Percentiles rank a stretch among this genome's conserved stretches.
phyloP scores from a whole-genome alignment of 352 stramenopile species.

The Globisporangium nodosum region DNA sequence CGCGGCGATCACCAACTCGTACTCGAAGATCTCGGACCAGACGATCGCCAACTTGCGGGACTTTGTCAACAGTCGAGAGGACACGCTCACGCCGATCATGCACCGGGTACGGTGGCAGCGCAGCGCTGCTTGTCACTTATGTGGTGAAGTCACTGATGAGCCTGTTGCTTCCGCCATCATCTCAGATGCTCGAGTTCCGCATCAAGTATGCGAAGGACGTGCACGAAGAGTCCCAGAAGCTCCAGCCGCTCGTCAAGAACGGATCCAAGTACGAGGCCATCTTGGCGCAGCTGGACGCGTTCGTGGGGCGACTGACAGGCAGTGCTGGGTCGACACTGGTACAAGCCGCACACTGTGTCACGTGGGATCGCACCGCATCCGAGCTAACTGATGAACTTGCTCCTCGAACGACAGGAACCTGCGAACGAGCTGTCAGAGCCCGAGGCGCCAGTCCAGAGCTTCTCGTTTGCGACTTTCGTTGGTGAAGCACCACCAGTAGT shows the following conservation, averaged over 20 bases:
- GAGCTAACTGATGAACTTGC: too few species aligned
- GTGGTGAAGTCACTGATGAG: too few species aligned
- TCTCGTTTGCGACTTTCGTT: constrained; percentile 67
- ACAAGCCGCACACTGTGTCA: too few species aligned
- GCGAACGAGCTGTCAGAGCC: neutral
- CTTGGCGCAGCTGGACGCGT: constrained; percentile 35
- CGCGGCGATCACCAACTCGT: constrained; percentile 50
- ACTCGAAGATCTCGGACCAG: constrained; percentile 56
- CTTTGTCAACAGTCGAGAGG: constrained; percentile 56
- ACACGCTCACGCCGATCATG: constrained; percentile 55
- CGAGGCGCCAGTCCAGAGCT: constrained; percentile 28
- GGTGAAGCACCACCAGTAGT: constrained; percentile 24
- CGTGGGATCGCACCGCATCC: too few species aligned
- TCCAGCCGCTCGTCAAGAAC: constrained; percentile 45
- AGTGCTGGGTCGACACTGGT: too few species aligned
- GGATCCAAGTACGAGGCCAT: constrained; percentile 32
- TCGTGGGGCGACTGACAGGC: constrained; percentile 20
- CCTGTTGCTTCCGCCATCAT: too few species aligned
- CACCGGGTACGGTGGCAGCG: constrained; percentile 26
- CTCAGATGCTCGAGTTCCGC: constrained; percentile 53
- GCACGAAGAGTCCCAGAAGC: constrained; percentile 40
- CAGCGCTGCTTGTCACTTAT: too few species aligned
- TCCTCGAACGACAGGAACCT: neutral
- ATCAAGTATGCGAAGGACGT: constrained; percentile 51
- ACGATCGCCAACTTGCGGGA: constrained; percentile 53